These are phyloP conservation scores for Penicillium concentricum DNA, from an alignment of 2,329 filamentous ascomycete species.

Conservation along the genomic window DNA sequence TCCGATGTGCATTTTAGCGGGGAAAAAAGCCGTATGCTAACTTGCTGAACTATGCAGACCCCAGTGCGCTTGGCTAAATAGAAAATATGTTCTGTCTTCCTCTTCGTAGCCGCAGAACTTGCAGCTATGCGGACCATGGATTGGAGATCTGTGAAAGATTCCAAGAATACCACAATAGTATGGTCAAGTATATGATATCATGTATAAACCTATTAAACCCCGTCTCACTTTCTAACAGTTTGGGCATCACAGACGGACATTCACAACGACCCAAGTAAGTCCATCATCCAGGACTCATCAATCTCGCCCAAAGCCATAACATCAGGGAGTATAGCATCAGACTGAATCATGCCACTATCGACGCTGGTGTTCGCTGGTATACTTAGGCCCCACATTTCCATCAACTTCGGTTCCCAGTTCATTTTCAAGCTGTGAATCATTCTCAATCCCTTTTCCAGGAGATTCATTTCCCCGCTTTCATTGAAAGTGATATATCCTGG, in stretches of 20 bases:
- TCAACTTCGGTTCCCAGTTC: constrained; percentile 23
- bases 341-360: background rate
- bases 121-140: background rate
- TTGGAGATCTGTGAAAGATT: background rate
- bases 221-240: background rate
- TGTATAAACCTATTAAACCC: background rate
- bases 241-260: background rate
- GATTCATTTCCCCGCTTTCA: constrained; percentile 10
- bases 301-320: constrained; percentile 14
- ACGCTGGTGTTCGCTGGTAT: constrained; percentile 5
- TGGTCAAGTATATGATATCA: background rate
- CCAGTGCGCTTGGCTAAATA: background rate
- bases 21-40: background rate
- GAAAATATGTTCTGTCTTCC: background rate
- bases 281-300: constrained; percentile 26
- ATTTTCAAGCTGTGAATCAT: constrained; percentile 18
- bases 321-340: constrained; percentile 10
- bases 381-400: constrained; percentile 19
- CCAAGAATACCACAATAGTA: background rate
- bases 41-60: background rate
- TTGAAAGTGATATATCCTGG: background rate
- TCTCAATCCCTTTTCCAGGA: constrained; percentile 19
- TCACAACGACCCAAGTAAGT: constrained; percentile 22
- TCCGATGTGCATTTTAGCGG: background rate
- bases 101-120: background rate